Evolutionary conservation across 345 rosid genomes (phyloP).

Genomic region (Pseudoturritis turrita): DNA sequence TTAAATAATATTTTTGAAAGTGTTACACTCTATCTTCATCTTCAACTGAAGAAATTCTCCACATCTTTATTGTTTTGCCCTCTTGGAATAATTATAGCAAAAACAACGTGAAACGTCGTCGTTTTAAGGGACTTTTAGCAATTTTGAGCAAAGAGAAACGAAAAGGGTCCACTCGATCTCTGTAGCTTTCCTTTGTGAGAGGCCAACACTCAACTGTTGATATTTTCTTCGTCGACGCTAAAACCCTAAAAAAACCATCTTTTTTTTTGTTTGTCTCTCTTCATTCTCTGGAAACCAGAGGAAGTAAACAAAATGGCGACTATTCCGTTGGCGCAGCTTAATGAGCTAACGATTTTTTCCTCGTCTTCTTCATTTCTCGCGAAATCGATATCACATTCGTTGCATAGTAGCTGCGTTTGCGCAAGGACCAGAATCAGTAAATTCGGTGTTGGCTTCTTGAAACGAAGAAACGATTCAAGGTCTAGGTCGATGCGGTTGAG

Average conservation of each 20-base stretch:
- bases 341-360: slow-evolving; percentile 39
- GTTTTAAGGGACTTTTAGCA: background rate
- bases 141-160: background rate
- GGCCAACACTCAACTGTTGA: background rate
- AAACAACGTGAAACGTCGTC: slow-evolving; percentile 20
- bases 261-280: background rate
- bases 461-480: slow-evolving; percentile 27
- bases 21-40: too few relatives aligned
- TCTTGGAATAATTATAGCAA: too few relatives aligned
- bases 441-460: slow-evolving; percentile 27
- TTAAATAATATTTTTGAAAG: slow-evolving; percentile 28
- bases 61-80: too few relatives aligned
- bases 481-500: slow-evolving; percentile 30
- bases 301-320: slow-evolving; percentile 42
- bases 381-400: slow-evolving; percentile 26
- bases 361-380: slow-evolving; percentile 32
- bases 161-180: slow-evolving; percentile 22
- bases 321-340: slow-evolving; percentile 51
- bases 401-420: slow-evolving; percentile 24
- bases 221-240: slow-evolving; percentile 21
- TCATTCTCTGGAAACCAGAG: background rate
- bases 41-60: background rate
- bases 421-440: slow-evolving; percentile 17
- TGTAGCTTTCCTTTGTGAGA: background rate
- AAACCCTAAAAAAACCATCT: slow-evolving; percentile 28